Evolutionary conservation across 306 rosid species (phyloP), one percentile per base, ranked within the genome.

Genomic region (Dalbergia cultrata): DNA sequence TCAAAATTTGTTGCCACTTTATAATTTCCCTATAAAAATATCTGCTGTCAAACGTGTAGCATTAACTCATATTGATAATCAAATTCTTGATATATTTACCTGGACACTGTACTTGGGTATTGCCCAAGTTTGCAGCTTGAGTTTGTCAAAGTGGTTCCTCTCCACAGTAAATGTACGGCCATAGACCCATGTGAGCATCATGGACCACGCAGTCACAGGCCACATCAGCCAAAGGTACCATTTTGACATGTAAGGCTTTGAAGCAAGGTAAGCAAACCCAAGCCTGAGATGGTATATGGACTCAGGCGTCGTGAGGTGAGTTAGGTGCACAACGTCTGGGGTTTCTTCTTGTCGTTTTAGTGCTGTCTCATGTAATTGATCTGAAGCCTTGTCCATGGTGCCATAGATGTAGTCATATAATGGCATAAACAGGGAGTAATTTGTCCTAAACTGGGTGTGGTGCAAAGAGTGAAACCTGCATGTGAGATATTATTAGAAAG

Each of bases 401-500:
- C 89, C 85, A 74, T 89, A 90, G 0, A 92, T 43, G 75, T 85
- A 90, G 21, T 92, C 95, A 17, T 92, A 90, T 3, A 90, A 3
- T 43, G 97, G 93, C 97, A 92, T 92, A 22, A 92, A 90, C 0
- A 90, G 74, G 0, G 86, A 81, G 63, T 83, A 90, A 6, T 92
- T 92, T 41, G 89, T 92, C 17, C 93, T 82, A 16, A 92, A 92
- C 39, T 87, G 93, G 0, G 97, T 89, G 63, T 92, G 93, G 57
- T 92, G 95, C 67, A 92, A 74, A 35, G 93, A 89, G 52, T 92
- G 97, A 19, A 73, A 89, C 84, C 95, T 90, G 86, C 5, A 0
- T 10, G 14, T 45, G 50, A 45, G 2, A 45, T 49, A 10, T 1
- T 12, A 75, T 5, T 21, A 26, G 17, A 37, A 41, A 71, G 14